These are phyloP conservation scores for Anacardium occidentale DNA, from an alignment of 345 rosid species.

Conservation along the genomic window DNA sequence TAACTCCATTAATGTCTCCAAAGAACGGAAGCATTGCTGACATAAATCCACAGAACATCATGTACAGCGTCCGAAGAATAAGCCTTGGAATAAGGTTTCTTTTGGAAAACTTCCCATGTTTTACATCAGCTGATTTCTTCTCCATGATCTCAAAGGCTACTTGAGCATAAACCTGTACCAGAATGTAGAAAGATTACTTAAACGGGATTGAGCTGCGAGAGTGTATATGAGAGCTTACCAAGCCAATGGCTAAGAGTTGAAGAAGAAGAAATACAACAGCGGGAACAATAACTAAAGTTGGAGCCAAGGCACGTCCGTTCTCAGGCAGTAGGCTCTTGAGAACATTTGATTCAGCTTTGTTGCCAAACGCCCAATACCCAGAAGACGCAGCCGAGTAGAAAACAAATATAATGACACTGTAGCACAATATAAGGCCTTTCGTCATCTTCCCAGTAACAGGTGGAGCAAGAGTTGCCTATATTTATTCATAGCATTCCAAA, in stretches of 20 bases:
- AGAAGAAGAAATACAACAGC: constrained; percentile 73
- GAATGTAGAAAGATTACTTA: background rate
- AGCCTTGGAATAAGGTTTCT: constrained; percentile 78
- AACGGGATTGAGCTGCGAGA: constrained; percentile 21
- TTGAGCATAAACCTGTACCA: constrained; percentile 97
- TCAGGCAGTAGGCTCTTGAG: constrained; percentile 88
- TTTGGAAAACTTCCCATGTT: constrained; percentile 76
- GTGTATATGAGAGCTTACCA: constrained; percentile 43
- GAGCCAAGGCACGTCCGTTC: constrained; percentile 71
- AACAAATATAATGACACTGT: constrained; percentile 63
- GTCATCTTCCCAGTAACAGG: constrained; percentile 98
- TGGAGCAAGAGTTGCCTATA: constrained; percentile 95
- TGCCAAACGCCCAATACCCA: constrained; percentile 84
- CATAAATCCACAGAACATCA: constrained; percentile 82
- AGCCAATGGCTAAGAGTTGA: constrained; percentile 94
- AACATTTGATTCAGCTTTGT: constrained; percentile 69
- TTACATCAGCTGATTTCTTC: constrained; percentile 70
- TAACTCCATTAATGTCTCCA: constrained; percentile 80
- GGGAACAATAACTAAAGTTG: constrained; percentile 70
- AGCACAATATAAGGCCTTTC: constrained; percentile 87
- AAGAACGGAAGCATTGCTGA: constrained; percentile 97
- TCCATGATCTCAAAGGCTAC: constrained; percentile 97
- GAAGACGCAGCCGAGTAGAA: constrained; percentile 83
- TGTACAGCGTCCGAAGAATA: constrained; percentile 62
- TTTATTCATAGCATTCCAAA: constrained; percentile 10